These are phyloP conservation scores for Fusarium protoensiforme DNA, from an alignment of 2,329 filamentous ascomycete genomes.

Conservation along the genomic window DNA sequence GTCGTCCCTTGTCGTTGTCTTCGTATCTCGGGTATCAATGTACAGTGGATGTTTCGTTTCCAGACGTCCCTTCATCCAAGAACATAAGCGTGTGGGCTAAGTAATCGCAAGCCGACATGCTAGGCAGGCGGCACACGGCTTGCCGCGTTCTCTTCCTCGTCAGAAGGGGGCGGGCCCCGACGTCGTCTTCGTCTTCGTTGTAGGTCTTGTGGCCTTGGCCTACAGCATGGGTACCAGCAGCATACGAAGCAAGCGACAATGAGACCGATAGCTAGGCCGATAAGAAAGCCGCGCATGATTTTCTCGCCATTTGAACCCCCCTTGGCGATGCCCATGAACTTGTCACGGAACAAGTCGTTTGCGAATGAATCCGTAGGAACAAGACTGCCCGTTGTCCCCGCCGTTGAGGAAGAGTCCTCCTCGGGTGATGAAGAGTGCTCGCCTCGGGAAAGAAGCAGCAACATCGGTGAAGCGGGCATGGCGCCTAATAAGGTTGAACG, in stretches of 20 bases:
- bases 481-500: conserved; percentile 6
- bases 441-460: conserved; percentile 28
- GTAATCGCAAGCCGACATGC: not conserved
- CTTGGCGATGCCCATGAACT: conserved; percentile 43
- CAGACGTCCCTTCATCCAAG: not conserved
- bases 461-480: conserved; percentile 25
- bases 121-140: conserved; percentile 24
- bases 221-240: conserved; percentile 49
- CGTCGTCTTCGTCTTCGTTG: conserved; percentile 30
- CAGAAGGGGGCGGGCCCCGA: conserved; percentile 26
- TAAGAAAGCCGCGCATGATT: conserved; percentile 48
- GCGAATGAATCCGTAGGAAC: conserved; percentile 32
- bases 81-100: not conserved
- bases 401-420: conserved; percentile 23
- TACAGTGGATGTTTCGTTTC: not conserved
- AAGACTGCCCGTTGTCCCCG: conserved; percentile 18
- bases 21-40: not conserved
- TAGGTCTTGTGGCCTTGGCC: conserved; percentile 26
- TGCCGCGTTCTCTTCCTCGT: conserved; percentile 27
- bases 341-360: conserved; percentile 41
- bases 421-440: conserved; percentile 40
- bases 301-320: conserved; percentile 47
- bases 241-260: conserved; percentile 47
- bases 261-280: conserved; percentile 47
- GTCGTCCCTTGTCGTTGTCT: not conserved